Conservation (phyloP, 2,329 filamentous ascomycete species). For the Sphaerostilbella broomeana region DNA sequence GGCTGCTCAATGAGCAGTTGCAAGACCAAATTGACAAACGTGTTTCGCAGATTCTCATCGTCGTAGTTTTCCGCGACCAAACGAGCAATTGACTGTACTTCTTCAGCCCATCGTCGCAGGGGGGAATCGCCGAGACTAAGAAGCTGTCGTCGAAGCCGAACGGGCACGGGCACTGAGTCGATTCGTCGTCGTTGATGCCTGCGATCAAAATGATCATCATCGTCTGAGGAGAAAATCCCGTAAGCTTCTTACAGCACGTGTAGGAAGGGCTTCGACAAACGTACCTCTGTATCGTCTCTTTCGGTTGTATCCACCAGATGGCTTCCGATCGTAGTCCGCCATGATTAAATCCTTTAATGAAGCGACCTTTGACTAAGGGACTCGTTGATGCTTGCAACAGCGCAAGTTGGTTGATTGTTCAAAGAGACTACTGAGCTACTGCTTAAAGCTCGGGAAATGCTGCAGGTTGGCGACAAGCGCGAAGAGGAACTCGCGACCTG, state of each 20-base stretch:
- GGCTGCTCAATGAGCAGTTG: conserved; percentile 85
- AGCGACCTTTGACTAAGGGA: not conserved
- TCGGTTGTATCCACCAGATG: conserved; percentile 50
- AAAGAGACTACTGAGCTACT: conserved; percentile 3
- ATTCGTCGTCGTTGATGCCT: conserved; percentile 67
- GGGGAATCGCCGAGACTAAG: conserved; percentile 77
- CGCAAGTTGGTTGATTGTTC: not conserved
- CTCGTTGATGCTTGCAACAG: conserved; percentile 2
- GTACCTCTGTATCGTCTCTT: conserved; percentile 77
- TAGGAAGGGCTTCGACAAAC: conserved; percentile 15
- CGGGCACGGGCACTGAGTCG: conserved; percentile 61
- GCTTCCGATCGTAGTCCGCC: conserved; percentile 54
- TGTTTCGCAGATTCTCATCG: conserved; percentile 68
- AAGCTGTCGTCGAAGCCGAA: conserved; percentile 70
- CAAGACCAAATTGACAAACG: conserved; percentile 66
- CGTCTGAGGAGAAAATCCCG: conserved; percentile 31
- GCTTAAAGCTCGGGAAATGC: conserved; percentile 12
- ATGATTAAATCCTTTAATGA: conserved; percentile 25
- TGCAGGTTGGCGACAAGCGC: conserved; percentile 15
- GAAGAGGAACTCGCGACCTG: conserved; percentile 5
- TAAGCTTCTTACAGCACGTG: conserved; percentile 4
- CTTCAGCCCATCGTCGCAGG: conserved; percentile 70
- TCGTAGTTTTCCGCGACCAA: conserved; percentile 77
- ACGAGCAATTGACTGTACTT: conserved; percentile 67
- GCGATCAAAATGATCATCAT: conserved; percentile 73